Conservation (phyloP, 2,329 filamentous ascomycete species). For the Penicillium occitanis region DNA sequence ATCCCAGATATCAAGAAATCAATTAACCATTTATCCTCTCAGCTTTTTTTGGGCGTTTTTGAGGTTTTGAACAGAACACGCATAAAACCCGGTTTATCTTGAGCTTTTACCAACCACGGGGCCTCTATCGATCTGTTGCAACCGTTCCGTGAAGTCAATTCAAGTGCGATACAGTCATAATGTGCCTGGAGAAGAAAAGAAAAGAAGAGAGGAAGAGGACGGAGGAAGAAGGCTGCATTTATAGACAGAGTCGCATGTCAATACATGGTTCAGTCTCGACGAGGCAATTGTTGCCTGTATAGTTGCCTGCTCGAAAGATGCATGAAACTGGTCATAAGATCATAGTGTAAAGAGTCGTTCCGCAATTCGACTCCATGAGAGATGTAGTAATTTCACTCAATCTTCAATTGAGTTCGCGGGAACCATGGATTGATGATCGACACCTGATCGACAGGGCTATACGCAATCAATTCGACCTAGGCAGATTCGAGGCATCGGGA, state of each 20-base stretch:
- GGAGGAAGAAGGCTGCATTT: neutral
- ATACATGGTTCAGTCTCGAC: conserved; percentile 1
- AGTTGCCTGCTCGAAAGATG: neutral
- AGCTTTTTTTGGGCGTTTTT: conserved; percentile 20
- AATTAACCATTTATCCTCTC: conserved; percentile 19
- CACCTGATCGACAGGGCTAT: neutral
- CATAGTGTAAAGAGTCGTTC: neutral
- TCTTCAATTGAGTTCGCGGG: neutral
- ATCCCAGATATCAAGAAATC: conserved; percentile 22
- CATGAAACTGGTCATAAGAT: neutral
- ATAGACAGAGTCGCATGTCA: neutral
- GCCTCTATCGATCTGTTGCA: conserved; percentile 13
- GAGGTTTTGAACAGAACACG: conserved; percentile 19
- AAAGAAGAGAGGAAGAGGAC: neutral
- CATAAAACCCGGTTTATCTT: conserved; percentile 21
- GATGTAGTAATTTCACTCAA: neutral
- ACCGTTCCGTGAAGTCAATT: conserved; percentile 10
- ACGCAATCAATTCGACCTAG: neutral
- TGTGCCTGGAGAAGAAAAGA: conserved; percentile 8
- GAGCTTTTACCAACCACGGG: conserved; percentile 19
- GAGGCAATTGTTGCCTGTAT: neutral
- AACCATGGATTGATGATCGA: neutral
- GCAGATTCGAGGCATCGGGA: neutral
- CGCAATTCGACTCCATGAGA: neutral
- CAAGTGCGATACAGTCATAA: conserved; percentile 15